Conservation (phyloP, 192 early-diverging fungal genomes). For the Phycomyces blakesleeanus region DNA sequence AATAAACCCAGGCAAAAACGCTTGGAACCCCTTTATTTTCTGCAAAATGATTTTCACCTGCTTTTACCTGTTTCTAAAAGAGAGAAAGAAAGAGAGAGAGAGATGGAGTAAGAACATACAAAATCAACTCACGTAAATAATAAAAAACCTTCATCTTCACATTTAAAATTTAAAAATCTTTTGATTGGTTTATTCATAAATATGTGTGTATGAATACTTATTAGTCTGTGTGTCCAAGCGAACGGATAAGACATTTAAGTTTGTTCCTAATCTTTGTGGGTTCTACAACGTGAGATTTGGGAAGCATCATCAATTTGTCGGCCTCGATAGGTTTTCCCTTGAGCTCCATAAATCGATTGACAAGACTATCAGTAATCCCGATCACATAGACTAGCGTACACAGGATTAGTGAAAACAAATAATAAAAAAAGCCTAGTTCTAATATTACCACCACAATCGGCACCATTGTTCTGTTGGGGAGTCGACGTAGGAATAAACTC, state of each 20-base stretch:
- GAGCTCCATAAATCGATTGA: conserved; percentile 5
- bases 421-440: neutral
- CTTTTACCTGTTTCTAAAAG: neutral
- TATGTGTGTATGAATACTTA: neutral
- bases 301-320: neutral
- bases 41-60: too few species aligned
- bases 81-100: neutral
- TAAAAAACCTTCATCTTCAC: neutral
- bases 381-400: conserved; percentile 11
- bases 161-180: neutral
- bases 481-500: conserved; percentile 9
- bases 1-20: too few species aligned
- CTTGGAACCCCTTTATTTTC: too few species aligned
- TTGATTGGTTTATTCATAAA: neutral
- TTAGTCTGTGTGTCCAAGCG: neutral
- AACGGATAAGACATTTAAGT: neutral
- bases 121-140: neutral
- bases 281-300: neutral
- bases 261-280: neutral
- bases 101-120: too few species aligned
- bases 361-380: conserved; percentile 5
- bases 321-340: neutral
- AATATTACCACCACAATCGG: conserved; percentile 21
- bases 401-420: neutral
- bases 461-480: conserved; percentile 24